Evolutionary conservation across 2,329 filamentous ascomycete species (phyloP).

Genomic region (Talaromyces islandicus): DNA sequence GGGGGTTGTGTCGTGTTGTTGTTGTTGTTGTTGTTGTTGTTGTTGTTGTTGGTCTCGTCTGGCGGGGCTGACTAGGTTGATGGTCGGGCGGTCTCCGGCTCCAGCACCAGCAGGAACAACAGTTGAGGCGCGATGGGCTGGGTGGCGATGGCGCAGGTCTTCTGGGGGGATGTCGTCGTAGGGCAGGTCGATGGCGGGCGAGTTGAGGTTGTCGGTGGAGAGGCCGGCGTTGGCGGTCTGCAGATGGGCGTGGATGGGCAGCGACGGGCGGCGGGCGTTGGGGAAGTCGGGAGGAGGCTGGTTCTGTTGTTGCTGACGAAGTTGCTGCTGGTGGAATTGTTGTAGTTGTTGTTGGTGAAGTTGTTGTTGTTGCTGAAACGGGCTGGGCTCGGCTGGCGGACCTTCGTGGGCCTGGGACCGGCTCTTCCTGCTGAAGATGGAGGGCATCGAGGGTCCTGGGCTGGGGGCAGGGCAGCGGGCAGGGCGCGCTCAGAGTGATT

Average conservation of each 20-base stretch:
- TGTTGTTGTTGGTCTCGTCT: constrained; percentile 12
- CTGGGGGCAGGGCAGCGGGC: not conserved
- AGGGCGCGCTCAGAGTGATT: not conserved
- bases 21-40: no score
- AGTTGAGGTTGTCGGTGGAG: not conserved
- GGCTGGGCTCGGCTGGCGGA: not conserved
- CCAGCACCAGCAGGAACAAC: not conserved
- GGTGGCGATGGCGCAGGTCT: constrained; percentile 5
- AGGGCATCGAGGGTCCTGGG: constrained; percentile 9
- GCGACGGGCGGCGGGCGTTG: not conserved
- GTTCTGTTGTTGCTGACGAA: constrained; percentile 1
- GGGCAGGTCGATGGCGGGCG: not conserved
- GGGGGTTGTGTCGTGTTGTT: constrained; percentile 10
- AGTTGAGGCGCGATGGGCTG: constrained; percentile 3
- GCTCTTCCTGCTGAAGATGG: constrained; percentile 12
- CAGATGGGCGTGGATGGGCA: not conserved
- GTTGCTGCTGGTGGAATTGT: not conserved
- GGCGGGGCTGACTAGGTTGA: constrained; percentile 6
- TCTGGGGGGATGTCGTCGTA: constrained; percentile 1
- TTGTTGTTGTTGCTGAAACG: not conserved
- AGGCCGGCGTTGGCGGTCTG: not conserved
- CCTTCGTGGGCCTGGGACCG: constrained; percentile 9
- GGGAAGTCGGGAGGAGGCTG: not conserved
- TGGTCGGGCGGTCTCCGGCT: constrained; percentile 4
- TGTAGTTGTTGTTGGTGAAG: not conserved